Evolutionary conservation across 176 grass and related monocot species (phyloP).

Genomic region (Tillandsia fasciculata): DNA sequence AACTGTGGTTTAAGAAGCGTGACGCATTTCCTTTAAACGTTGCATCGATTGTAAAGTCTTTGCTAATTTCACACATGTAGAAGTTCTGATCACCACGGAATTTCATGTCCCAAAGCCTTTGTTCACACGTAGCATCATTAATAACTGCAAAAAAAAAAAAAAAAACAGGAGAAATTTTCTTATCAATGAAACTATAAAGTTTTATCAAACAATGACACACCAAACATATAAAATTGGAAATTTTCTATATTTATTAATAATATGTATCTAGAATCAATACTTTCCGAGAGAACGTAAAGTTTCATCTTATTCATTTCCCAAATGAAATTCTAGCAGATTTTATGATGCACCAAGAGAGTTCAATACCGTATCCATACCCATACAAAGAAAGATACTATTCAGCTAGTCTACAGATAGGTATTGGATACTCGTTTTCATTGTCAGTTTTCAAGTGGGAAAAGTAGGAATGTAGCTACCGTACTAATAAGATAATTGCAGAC

Average conservation of each 20-base stretch:
- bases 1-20: slow-evolving; percentile 94
- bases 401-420: no score
- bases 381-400: no score
- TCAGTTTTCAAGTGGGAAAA: no score
- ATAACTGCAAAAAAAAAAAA: slow-evolving; percentile 57
- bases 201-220: slow-evolving; percentile 2
- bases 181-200: slow-evolving; percentile 2
- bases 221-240: slow-evolving; percentile 8
- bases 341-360: no score
- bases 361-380: no score
- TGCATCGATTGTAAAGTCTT: slow-evolving; percentile 95
- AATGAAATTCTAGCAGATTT: no score
- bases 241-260: neutral
- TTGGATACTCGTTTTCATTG: no score
- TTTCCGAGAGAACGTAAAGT: no score
- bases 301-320: no score
- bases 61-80: slow-evolving; percentile 97
- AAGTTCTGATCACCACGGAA: slow-evolving; percentile 64
- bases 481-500: no score
- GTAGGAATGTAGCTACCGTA: no score
- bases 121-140: slow-evolving; percentile 75
- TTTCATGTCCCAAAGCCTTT: slow-evolving; percentile 94
- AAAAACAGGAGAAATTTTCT: slow-evolving; percentile 16
- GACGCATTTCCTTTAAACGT: slow-evolving; percentile 97
- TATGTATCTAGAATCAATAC: no score